These are phyloP conservation scores for Mortierella sp. DNA, from an alignment of 371 early-diverging fungal genomes.

Conservation along the genomic window DNA sequence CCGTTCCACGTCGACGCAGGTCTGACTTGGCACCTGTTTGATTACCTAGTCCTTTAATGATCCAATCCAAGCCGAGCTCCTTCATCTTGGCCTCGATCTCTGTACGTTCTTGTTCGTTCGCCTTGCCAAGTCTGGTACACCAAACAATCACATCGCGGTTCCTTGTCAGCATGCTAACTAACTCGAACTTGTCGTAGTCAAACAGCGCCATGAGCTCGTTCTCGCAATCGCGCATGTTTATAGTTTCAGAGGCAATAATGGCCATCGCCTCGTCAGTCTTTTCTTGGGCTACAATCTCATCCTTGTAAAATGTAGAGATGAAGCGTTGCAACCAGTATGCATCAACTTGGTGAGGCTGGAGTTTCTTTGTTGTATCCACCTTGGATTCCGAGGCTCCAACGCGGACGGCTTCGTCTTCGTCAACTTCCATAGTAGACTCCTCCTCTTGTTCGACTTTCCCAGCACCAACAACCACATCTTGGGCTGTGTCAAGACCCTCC, in stretches of 20 bases:
- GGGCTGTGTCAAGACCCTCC: slow-evolving; percentile 56
- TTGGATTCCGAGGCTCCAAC: slow-evolving; percentile 60
- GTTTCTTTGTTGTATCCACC: slow-evolving; percentile 58
- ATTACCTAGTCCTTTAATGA: slow-evolving; percentile 75
- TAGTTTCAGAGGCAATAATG: slow-evolving; percentile 75
- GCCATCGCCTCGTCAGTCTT: slow-evolving; percentile 84
- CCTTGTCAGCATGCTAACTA: slow-evolving; percentile 87
- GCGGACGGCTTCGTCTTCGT: slow-evolving; percentile 59
- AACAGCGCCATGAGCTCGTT: slow-evolving; percentile 95
- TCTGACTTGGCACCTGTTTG: slow-evolving; percentile 65
- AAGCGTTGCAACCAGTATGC: slow-evolving; percentile 98
- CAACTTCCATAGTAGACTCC: slow-evolving; percentile 58
- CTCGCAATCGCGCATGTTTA: slow-evolving; percentile 88
- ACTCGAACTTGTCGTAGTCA: slow-evolving; percentile 94
- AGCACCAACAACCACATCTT: slow-evolving; percentile 60
- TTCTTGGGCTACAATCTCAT: slow-evolving; percentile 88
- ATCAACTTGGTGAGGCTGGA: slow-evolving; percentile 88
- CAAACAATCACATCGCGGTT: slow-evolving; percentile 93
- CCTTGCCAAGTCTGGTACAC: slow-evolving; percentile 90
- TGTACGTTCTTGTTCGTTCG: slow-evolving; percentile 55
- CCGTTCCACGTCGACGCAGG: slow-evolving; percentile 78
- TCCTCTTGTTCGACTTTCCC: slow-evolving; percentile 63
- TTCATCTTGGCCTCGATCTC: slow-evolving; percentile 44
- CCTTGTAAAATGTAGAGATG: slow-evolving; percentile 83
- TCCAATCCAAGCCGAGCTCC: slow-evolving; percentile 66